Base-by-base conservation (phyloP, 2,329 filamentous ascomycete species). In the Trichoderma breve region DNA sequence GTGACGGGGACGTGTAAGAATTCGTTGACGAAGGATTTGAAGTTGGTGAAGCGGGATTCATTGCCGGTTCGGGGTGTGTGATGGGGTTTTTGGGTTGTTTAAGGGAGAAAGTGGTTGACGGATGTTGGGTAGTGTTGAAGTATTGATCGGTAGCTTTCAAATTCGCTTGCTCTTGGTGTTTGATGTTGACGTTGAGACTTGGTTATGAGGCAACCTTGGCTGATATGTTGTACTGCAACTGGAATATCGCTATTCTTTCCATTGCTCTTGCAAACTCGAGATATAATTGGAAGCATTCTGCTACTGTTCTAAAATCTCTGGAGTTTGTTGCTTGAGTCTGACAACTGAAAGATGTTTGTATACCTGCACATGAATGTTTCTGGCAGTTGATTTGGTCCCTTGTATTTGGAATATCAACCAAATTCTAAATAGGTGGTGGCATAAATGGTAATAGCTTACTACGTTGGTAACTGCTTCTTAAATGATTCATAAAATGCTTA, bases 1-100 rank as follows among this genome's bases (percentile, higher is more conserved):
- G 55, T 11, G 4, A 47, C 15, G 0, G 76, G 77, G 18, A 77
- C 76, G 2, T 84, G 84, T 75, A 76, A 74, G 70, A 81, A 82
- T 65, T 79, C 79, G 43, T 73, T 82, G 72, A 81, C 78, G 18
- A 78, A 77, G 72, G 75, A 78, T 47, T 71, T 66, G 18, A 57
- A 28, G 6, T 4, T 63, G 15, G 61, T 66, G 39, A 55, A 32
- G 12, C 26, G n/a, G 6, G 73, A 24, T 18, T 71, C 73, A 15
- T 61, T 76, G n/a, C 75, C 75, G 0, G 75, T 76, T 15, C 70
- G 75, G 5, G 75, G 63, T n/a, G 75, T 76, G 12, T 76, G 70
- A 60, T 57, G 51, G 32, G 32, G 9, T 34, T 18, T 47, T 14
- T 28, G 32, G 32, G 32, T 8, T 4, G 7, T 18, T n/a, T 53